phyloP scores from a whole-genome alignment of 352 stramenopile genomes.

The Plasmopara halstedii region DNA sequence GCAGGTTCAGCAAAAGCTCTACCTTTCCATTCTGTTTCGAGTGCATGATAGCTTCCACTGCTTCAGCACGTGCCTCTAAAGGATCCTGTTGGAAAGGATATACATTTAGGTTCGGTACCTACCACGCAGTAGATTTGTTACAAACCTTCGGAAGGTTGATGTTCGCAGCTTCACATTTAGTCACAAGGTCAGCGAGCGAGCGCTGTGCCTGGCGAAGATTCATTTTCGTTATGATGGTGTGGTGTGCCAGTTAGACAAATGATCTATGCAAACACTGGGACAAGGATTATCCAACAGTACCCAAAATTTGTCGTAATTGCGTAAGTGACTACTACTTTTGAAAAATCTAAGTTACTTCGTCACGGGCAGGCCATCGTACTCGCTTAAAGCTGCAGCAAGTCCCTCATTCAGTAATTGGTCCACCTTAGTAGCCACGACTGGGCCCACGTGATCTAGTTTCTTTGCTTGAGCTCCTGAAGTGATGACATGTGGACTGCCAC shows the following conservation, averaged over 20 bases:
- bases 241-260: not conserved
- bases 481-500: conserved; percentile 32
- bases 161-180: conserved; percentile 51
- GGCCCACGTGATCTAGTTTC: conserved; percentile 40
- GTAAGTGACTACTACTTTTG: not conserved
- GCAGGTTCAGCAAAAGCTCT: not conserved
- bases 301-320: too few relatives aligned
- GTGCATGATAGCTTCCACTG: conserved; percentile 32
- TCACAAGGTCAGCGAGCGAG: conserved; percentile 45
- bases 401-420: conserved; percentile 50
- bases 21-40: conserved; percentile 39
- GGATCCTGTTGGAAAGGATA: conserved; percentile 30
- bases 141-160: conserved; percentile 44
- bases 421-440: conserved; percentile 44
- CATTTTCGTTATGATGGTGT: conserved; percentile 23
- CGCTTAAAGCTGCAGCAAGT: conserved; percentile 33
- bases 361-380: conserved; percentile 30
- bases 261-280: not conserved
- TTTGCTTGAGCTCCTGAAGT: conserved; percentile 50
- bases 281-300: not conserved
- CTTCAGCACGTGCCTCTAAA: conserved; percentile 27
- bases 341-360: conserved; percentile 8
- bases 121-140: too few relatives aligned
- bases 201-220: conserved; percentile 60
- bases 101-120: too few relatives aligned